Base-by-base conservation (phyloP, 371 early-diverging fungal genomes). In the Mortierella polycephala region DNA sequence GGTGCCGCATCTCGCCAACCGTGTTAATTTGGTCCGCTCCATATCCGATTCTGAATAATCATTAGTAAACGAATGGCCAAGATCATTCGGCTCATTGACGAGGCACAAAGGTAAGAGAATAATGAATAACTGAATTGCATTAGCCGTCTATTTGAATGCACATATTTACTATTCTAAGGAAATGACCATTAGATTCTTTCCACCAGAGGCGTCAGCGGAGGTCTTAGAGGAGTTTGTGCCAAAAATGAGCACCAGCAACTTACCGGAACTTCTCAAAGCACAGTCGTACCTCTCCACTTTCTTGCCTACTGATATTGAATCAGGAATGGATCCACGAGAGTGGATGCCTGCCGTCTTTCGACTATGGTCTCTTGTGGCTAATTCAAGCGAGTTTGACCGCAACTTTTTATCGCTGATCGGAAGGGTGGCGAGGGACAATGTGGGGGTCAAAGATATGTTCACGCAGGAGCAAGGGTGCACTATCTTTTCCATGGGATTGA, bases 301-400 rank as follows among this genome's bases (percentile, higher is more conserved):
- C 80, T 94, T 60, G 89, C 94, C 40, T 74, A 87, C 37, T 57
- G 75, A 50, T 57, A 75, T 56, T 50, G 73, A 13, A n/a, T 69
- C 30, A 56, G 71, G 60, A 60, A 75, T 47, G 80, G 84, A 49
- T 70, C 83, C 51, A 71, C 83, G 89, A 56, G 85, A 82, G n/a
- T 95, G 93, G 89, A 71, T 96, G 37, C 92, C 95, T 18, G 93
- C 93, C 1, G 67, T 95, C 11, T 95, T 95, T 67, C 85, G 91
- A 42, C 67, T 96, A 14, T 96, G 96, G 96, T 89, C 92, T 7
- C 83, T 88, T 55, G 81, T 90, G 20, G 87, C 88, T 2, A 79
- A 83, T 44, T 87, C 88, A 12, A 68, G 82, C 10, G 84, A 84
- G 0, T 89, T 85, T 74, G 93, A 94, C 64, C 81, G 86, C 2